Conservation (phyloP, 805 yeast genomes). For the Sugiyamaella smithiae region DNA sequence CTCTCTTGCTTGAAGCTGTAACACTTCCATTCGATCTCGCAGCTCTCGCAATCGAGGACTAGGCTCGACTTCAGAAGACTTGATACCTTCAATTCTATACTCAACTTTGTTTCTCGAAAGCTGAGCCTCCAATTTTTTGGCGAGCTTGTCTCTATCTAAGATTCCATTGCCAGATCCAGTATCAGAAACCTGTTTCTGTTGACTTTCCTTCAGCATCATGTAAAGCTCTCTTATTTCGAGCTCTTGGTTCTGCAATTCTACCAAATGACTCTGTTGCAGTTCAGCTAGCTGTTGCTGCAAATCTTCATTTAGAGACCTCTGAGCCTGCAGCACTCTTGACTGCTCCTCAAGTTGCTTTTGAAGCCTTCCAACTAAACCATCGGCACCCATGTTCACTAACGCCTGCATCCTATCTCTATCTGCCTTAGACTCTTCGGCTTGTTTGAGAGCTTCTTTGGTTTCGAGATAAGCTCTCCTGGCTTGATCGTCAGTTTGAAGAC, state of each 20-base stretch:
- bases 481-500: slow-evolving; percentile 80
- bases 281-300: slow-evolving; percentile 62
- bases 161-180: slow-evolving; percentile 25
- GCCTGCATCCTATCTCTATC: slow-evolving; percentile 62
- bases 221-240: slow-evolving; percentile 59
- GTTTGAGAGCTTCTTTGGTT: slow-evolving; percentile 49
- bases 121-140: slow-evolving; percentile 32
- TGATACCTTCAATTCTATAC: slow-evolving; percentile 37
- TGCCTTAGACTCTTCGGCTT: slow-evolving; percentile 54
- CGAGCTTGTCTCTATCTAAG: slow-evolving; percentile 32
- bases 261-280: slow-evolving; percentile 42
- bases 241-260: slow-evolving; percentile 44
- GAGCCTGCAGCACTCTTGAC: slow-evolving; percentile 53
- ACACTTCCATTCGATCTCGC: slow-evolving; percentile 78
- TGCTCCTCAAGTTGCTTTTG: slow-evolving; percentile 62
- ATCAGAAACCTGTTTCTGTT: slow-evolving; percentile 18
- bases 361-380: slow-evolving; percentile 62
- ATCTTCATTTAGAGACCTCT: slow-evolving; percentile 60
- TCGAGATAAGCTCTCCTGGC: slow-evolving; percentile 69
- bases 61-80: slow-evolving; percentile 61
- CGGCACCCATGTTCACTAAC: slow-evolving; percentile 72
- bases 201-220: slow-evolving; percentile 49
- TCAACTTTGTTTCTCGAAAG: slow-evolving; percentile 37
- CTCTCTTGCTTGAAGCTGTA: slow-evolving; percentile 80
- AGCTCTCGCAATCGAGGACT: slow-evolving; percentile 69